Conservation (phyloP, 495 filamentous ascomycete genomes). For the Aspergillus ostianus region DNA sequence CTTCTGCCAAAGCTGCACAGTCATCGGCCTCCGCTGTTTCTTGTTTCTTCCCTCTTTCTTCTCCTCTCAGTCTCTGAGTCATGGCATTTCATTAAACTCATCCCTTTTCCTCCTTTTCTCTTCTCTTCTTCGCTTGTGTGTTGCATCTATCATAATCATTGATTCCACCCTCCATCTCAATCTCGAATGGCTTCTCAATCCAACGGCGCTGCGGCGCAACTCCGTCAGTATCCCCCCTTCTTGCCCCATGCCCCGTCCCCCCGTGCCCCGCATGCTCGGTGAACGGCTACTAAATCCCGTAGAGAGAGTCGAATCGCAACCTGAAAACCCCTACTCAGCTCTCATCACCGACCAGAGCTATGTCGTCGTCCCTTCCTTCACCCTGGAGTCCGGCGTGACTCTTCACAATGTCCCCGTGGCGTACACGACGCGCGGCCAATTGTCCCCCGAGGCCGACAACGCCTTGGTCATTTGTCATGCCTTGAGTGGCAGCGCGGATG, state of each 20-base stretch:
- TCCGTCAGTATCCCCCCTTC: slow-evolving; percentile 45
- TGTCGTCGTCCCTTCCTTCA: slow-evolving; percentile 82
- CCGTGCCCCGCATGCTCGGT: slow-evolving; percentile 3
- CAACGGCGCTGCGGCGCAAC: slow-evolving; percentile 22
- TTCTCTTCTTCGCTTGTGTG: slow-evolving; percentile 6
- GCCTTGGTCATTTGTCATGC: slow-evolving; percentile 97
- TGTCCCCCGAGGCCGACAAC: slow-evolving; percentile 79
- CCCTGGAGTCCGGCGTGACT: slow-evolving; percentile 87
- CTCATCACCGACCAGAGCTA: slow-evolving; percentile 86
- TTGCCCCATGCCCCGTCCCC: slow-evolving; percentile 10
- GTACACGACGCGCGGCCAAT: slow-evolving; percentile 79
- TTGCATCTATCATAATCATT: background rate
- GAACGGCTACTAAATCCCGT: slow-evolving; percentile 60
- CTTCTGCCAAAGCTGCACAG: background rate
- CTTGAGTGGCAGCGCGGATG: slow-evolving; percentile 92
- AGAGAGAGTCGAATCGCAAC: slow-evolving; percentile 65
- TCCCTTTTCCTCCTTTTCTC: background rate
- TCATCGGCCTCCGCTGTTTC: slow-evolving; percentile 4
- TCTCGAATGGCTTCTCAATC: slow-evolving; percentile 29
- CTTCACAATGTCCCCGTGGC: slow-evolving; percentile 88
- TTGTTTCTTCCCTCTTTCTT: no score
- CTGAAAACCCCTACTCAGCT: slow-evolving; percentile 87
- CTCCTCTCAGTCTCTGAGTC: background rate
- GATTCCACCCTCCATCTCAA: slow-evolving; percentile 7
- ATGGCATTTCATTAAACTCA: background rate